A percentile compares a stretch with the other conserved stretches of the same genome.
phyloP scores from a whole-genome alignment of 192 early-diverging fungal genomes.

The Coemansia sp. region DNA sequence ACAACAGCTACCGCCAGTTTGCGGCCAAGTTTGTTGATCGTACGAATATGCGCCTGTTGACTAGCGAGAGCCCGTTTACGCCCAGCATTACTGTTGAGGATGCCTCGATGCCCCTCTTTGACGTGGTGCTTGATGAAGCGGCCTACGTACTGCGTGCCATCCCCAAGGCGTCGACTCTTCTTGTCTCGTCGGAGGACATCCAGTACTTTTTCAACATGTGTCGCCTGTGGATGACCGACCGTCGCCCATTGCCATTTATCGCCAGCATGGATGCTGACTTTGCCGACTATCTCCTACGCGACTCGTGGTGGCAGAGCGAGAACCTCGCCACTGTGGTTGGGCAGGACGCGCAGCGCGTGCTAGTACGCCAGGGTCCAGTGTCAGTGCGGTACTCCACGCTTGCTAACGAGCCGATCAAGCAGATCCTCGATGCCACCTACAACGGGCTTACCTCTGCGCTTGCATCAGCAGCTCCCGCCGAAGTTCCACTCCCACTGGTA shows the following conservation, averaged over 20 bases:
- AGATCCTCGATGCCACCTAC: constrained; percentile 71
- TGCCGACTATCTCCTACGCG: constrained; percentile 93
- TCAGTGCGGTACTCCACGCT: constrained; percentile 71
- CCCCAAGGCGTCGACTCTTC: constrained; percentile 10
- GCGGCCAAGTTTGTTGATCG: constrained; percentile 73
- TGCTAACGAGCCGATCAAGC: constrained; percentile 82
- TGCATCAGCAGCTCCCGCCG: constrained; percentile 76
- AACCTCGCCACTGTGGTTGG: constrained; percentile 74
- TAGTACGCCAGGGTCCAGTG: constrained; percentile 88
- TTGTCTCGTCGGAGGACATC: constrained; percentile 38
- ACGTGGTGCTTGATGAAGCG: constrained; percentile 62
- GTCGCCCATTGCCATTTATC: constrained; percentile 83
- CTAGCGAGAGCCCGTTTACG: constrained; percentile 65
- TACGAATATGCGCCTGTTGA: constrained; percentile 74
- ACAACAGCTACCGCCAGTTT: constrained; percentile 75
- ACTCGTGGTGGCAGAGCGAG: constrained; percentile 86
- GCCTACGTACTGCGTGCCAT: constrained; percentile 74
- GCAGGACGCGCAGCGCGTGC: constrained; percentile 83
- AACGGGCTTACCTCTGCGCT: not conserved
- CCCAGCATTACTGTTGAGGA: not conserved
- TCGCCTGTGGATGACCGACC: constrained; percentile 30
- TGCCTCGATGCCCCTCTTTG: not conserved
- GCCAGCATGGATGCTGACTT: constrained; percentile 88
- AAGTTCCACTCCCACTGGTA: constrained; percentile 56
- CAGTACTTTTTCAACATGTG: constrained; percentile 34